Percentiles rank a stretch among this genome's conserved stretches.
Evolutionary conservation across 2,329 filamentous ascomycete species (phyloP).

Genomic region (Cordyceps militaris): DNA sequence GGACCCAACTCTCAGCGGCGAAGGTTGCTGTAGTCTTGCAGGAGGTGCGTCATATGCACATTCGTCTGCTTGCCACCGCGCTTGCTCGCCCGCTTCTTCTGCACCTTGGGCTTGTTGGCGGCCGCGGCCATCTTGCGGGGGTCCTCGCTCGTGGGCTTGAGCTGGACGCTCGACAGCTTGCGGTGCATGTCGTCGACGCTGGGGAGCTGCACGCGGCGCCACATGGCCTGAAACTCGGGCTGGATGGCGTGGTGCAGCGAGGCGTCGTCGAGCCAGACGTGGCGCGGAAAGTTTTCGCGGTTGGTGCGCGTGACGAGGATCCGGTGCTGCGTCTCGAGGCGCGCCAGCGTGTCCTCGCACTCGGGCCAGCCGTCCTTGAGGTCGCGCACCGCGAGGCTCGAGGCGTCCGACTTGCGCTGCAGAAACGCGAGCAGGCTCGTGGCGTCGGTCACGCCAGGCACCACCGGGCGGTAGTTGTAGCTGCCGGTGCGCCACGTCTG

Average conservation of each 20-base stretch:
- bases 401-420: conserved; percentile 72
- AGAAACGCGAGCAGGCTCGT: conserved; percentile 74
- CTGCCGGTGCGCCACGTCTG: conserved; percentile 61
- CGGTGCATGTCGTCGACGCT: conserved; percentile 67
- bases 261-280: conserved; percentile 84
- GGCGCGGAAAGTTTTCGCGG: conserved; percentile 80
- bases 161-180: conserved; percentile 67
- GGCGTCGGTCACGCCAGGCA: conserved; percentile 69
- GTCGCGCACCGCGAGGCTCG: conserved; percentile 77
- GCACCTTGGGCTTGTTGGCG: conserved; percentile 59
- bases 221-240: conserved; percentile 74
- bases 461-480: conserved; percentile 79
- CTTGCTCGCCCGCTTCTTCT: conserved; percentile 60
- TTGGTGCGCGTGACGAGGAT: conserved; percentile 83
- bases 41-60: conserved; percentile 73
- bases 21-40: conserved; percentile 61
- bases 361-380: conserved; percentile 93
- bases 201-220: conserved; percentile 74
- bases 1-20: conserved; percentile 28
- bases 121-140: conserved; percentile 42
- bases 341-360: conserved; percentile 70
- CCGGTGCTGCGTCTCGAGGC: conserved; percentile 70
- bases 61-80: conserved; percentile 78
- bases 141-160: conserved; percentile 80
- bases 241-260: conserved; percentile 70